Base-by-base conservation (phyloP, 768 basidiomycete species). In the Podaxis pistillaris region DNA sequence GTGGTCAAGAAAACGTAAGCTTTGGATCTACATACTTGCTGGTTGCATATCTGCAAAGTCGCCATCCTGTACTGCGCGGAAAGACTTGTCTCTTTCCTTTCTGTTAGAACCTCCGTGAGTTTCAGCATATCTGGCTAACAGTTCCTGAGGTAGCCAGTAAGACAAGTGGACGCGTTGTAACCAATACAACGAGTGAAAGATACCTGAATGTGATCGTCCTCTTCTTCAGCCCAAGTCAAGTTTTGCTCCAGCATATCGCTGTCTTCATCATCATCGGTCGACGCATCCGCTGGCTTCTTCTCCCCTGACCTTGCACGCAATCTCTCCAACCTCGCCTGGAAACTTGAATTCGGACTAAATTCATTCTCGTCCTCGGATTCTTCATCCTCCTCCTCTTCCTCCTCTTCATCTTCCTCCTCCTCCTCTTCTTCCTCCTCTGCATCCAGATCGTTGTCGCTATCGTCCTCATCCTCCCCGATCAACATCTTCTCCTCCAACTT, bases 1-100 rank as follows among this genome's bases (percentile, higher is more conserved):
- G 11, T 13, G 46, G 2, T 54, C 26, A 33, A 13, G 49, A 36
- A 11, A 40, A 47, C 8, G 9, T 28, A 44, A 40, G 22, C 13
- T 15, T 9, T 1, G 38, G 33, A 58, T 46, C 30, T 11, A 79
- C 87, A n/a, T 70, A 90, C 89, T 79, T 17, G 82, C 80, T 26
- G 79, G 83, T 58, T 71, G 74, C 56, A 78, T 76, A 41, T 57
- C 46, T 4, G 80, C 78, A 41, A 84, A 80, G 46, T 78, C 71
- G 13, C 88, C 91, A 66, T 88, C 76, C 12, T 76, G 77, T 38
- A 91, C 78, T 0, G 89, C 81, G 22, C 75, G 75, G 80, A 91
- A 90, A 0, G 88, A 55, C 36, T 78, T 72, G n/a, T 87, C 87
- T 60, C 78, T 76, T 61, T 74, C 72, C 66, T 85, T 86, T 30